Conservation (phyloP, 2,329 filamentous ascomycete species). For the Fusarium hainanense region DNA sequence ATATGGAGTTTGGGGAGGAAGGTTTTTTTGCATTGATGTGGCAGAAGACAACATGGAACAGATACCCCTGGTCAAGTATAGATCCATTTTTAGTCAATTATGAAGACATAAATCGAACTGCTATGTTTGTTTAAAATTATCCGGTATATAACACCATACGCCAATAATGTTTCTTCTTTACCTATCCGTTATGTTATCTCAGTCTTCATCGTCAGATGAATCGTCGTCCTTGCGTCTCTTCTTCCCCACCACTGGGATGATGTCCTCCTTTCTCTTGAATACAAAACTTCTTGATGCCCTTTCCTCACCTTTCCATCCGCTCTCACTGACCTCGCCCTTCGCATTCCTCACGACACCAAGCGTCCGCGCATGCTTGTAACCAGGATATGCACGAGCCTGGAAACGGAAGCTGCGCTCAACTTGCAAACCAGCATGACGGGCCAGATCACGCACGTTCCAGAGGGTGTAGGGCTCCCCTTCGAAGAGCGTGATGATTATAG, state of each 20-base stretch:
- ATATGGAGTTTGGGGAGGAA: background rate
- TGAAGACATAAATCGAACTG: background rate
- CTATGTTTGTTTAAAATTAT: background rate
- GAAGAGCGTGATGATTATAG: constrained; percentile 87
- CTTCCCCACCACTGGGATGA: constrained; percentile 41
- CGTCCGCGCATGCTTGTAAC: constrained; percentile 79
- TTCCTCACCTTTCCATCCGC: constrained; percentile 57
- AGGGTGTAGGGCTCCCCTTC: constrained; percentile 94
- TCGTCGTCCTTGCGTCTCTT: constrained; percentile 50
- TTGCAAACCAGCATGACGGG: constrained; percentile 77
- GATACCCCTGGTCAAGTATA: constrained; percentile 15
- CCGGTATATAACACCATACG: constrained; percentile 19
- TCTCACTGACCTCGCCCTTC: constrained; percentile 56
- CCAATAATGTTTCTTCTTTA: constrained; percentile 6
- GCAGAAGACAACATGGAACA: background rate
- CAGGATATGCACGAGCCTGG: constrained; percentile 73
- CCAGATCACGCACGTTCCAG: constrained; percentile 93
- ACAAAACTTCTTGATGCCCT: constrained; percentile 67
- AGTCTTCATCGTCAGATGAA: constrained; percentile 50
- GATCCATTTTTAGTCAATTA: background rate
- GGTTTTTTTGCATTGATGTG: background rate
- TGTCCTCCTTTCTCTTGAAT: constrained; percentile 69
- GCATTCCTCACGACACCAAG: constrained; percentile 70
- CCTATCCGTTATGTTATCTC: background rate
- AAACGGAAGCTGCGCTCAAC: constrained; percentile 79